Conservation (phyloP, 176 grass and related monocot species). For the Avena atlantica region DNA sequence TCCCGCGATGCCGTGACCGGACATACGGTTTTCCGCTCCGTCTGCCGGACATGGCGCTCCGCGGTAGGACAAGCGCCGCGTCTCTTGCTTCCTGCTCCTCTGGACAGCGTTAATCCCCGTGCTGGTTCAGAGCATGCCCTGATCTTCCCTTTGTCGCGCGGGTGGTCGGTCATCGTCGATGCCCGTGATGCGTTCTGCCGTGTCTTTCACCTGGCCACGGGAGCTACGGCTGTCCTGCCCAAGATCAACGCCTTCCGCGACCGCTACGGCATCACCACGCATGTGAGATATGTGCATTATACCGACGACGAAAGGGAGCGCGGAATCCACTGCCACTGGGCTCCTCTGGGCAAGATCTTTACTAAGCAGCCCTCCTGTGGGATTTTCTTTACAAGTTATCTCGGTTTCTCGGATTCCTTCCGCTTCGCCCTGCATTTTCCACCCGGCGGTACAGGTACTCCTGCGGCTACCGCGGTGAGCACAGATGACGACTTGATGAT, state of each 20-base stretch:
- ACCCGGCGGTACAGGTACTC: background rate
- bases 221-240: background rate
- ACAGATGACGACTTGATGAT: background rate
- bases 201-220: slow-evolving; percentile 21
- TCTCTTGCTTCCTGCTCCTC: slow-evolving; percentile 6
- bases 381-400: background rate
- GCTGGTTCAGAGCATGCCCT: background rate
- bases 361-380: background rate
- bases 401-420: background rate
- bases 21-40: slow-evolving; percentile 14
- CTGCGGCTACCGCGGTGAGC: background rate
- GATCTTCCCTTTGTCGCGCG: slow-evolving; percentile 14
- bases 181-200: slow-evolving; percentile 29
- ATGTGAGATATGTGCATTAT: background rate
- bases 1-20: slow-evolving; percentile 7
- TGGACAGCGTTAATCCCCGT: background rate
- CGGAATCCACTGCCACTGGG: background rate
- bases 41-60: slow-evolving; percentile 11
- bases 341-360: background rate
- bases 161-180: slow-evolving; percentile 22
- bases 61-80: background rate
- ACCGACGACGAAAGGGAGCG: background rate
- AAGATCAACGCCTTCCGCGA: slow-evolving; percentile 16
- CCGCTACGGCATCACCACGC: background rate
- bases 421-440: background rate